Base-by-base conservation (phyloP, 345 rosid genomes). In the Eucalyptus globulus region DNA sequence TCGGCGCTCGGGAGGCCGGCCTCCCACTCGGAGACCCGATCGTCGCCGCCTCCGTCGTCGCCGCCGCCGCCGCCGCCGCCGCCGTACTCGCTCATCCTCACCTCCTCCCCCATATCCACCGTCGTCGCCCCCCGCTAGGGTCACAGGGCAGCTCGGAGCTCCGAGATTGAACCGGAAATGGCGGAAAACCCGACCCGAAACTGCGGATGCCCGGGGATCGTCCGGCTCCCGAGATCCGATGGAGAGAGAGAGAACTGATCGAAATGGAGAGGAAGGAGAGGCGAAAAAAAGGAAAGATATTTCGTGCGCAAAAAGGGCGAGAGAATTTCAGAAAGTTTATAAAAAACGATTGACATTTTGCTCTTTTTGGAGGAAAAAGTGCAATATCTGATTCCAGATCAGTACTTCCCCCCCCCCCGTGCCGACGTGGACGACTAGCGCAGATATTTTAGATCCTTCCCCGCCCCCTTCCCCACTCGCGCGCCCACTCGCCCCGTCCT, bases 11-110 rank as follows among this genome's bases (percentile, higher is more conserved):
- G 99, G 44, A 98, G 87, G 10, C 99, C 99, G 91, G 91, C 90
- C 95, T 95, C 99, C 99, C 99, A 98, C 87, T 95, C 99, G 4
- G 45, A 21, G 56, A 97, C 93, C 83, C 98, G 93, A 87, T 94
- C 96, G 14, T 94, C 96, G 47, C 91, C 95, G 80, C 44, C 91
- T 47, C 34, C 40, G 26, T 15, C 76, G 89, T 6, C 96, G 14
- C 92, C 96, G 40, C 91, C 95, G 67, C 44, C 95, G 76, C 43
- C 40, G n/a, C n/a, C n/a, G 34, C 44, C 87, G 90, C 45, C 47
- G 31, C 91, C 92, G 40, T 88, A 90, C 8, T 91, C 95, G 34
- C 87, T 92, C 94, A 88, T 94, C 90, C 31, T 92, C 92, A 92
- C 94, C 87, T 94, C 94, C 87, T 93, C 94, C 4, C 76, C 49